These are phyloP conservation scores for Mycena epipterygia DNA, from an alignment of 768 basidiomycete genomes.

Conservation along the genomic window DNA sequence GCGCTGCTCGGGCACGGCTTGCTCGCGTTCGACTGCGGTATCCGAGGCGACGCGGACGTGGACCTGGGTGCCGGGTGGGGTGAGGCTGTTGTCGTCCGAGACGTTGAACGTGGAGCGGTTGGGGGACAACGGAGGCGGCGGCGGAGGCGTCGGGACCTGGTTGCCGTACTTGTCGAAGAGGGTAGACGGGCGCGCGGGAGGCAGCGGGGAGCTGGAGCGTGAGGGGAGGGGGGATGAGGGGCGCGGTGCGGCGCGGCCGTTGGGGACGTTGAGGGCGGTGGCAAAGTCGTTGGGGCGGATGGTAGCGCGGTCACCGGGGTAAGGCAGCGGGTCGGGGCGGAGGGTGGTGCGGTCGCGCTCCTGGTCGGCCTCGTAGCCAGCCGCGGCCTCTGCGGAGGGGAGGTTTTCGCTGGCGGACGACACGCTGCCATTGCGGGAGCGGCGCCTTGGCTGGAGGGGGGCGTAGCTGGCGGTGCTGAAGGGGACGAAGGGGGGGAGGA, in stretches of 20 bases:
- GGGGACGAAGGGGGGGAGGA: conserved; percentile 64
- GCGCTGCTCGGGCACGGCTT: conserved; percentile 43
- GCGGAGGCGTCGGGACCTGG: conserved; percentile 45
- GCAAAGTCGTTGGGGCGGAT: background rate
- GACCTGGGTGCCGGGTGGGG: conserved; percentile 53
- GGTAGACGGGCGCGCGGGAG: conserved; percentile 39
- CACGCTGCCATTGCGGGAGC: conserved; percentile 76
- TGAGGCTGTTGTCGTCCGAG: conserved; percentile 54
- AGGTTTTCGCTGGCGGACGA: conserved; percentile 78
- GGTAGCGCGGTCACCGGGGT: conserved; percentile 49
- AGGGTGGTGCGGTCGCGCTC: conserved; percentile 69
- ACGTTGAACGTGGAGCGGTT: conserved; percentile 54
- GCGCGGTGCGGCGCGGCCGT: conserved; percentile 47
- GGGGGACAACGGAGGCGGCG: conserved; percentile 62
- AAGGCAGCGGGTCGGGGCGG: no score
- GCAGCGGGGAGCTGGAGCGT: conserved; percentile 52
- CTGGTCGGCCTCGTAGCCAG: conserved; percentile 82
- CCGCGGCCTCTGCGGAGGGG: conserved; percentile 61
- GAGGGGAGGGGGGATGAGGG: conserved; percentile 53
- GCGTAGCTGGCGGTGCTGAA: conserved; percentile 44
- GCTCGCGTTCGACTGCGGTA: conserved; percentile 34
- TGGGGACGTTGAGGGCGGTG: conserved; percentile 43
- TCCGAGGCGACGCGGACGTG: conserved; percentile 56
- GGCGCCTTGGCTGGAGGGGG: conserved; percentile 65
- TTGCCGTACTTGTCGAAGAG: conserved; percentile 50